These are phyloP conservation scores for Trebouxiophyceae sp. DNA, from an alignment of 163 green algal species.

Conservation along the genomic window DNA sequence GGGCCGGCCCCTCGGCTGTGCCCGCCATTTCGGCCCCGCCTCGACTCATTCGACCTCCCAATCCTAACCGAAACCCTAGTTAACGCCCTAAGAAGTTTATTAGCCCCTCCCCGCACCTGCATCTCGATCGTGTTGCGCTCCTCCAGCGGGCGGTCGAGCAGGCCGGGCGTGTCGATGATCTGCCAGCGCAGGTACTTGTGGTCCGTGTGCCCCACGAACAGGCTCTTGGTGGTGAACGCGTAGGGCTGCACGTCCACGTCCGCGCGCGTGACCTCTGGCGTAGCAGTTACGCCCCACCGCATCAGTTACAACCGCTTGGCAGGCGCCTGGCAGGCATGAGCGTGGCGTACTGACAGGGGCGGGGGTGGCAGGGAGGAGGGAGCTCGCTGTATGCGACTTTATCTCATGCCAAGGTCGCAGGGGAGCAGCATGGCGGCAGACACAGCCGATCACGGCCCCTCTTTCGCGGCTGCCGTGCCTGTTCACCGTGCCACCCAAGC, in stretches of 20 bases:
- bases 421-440: too few relatives aligned
- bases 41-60: not conserved
- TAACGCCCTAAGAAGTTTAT: not conserved
- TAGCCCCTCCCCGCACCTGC: slow-evolving; percentile 68
- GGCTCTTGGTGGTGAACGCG: slow-evolving; percentile 97
- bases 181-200: slow-evolving; percentile 98
- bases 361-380: too few relatives aligned
- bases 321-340: too few relatives aligned
- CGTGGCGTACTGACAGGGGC: too few relatives aligned
- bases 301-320: too few relatives aligned
- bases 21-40: not conserved
- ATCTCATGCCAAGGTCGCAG: too few relatives aligned
- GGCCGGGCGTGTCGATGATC: slow-evolving; percentile 97
- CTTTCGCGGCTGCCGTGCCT: too few relatives aligned
- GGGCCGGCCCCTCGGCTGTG: too few relatives aligned
- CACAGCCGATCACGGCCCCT: too few relatives aligned
- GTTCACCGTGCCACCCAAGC: too few relatives aligned
- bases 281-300: too few relatives aligned
- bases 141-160: slow-evolving; percentile 96
- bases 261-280: slow-evolving; percentile 81
- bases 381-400: too few relatives aligned
- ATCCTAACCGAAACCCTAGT: not conserved
- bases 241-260: slow-evolving; percentile 99
- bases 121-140: slow-evolving; percentile 99
- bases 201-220: slow-evolving; percentile 98